Base-by-base conservation (phyloP, 139 green algal genomes). In the Chlamydomonas asymmetrica region DNA sequence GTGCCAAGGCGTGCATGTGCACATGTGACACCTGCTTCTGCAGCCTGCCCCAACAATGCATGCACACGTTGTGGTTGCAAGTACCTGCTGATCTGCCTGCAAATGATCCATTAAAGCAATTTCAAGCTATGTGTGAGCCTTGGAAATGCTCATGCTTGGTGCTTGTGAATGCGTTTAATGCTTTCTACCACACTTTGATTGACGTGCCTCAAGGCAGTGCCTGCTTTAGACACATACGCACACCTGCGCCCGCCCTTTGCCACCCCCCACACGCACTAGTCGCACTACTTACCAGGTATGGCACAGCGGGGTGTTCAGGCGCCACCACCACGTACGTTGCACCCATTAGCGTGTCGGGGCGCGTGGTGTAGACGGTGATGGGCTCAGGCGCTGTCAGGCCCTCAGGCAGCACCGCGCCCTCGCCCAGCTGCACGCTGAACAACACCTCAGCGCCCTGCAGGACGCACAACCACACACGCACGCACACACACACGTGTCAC, bases 321-420 rank as follows among this genome's bases (percentile, higher is more conserved):
- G 97, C 96, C 40, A 99, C 64, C 29, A 97, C 93, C 83, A 98
- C 85, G 85, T 98, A 98, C 22, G 95, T 99, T 10, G 88, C 95
- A 5, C 96, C 96, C 81, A 97, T 98, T 10, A 99, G 84, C 3
- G 96, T 99, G 88, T 99, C 96, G 2, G 96, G 94, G 0, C 96
- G 83, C 0, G 96, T 97, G 63, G 94, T 97, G 88, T 92, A 98
- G 8, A 95, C 92, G 32, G 90, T 73, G 49, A 97, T 3, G 63
- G 50, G 50, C 40, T 32, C 37, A 20, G 34, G 61, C 41, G 41
- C 9, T 32, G 61, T 52, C 25, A 1, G 43, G 32, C 3, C 32
- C 41, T 35, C 32, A 27, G 69, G 35, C 35, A 69, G 66, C 2
- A 41, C 32, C 25, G 68, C 32, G 37, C 81, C 82, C 20, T 64